Percentiles rank a stretch among this genome's conserved stretches.
Evolutionary conservation across 257 asterid genomes (phyloP).

Genomic region (Plantago major): DNA sequence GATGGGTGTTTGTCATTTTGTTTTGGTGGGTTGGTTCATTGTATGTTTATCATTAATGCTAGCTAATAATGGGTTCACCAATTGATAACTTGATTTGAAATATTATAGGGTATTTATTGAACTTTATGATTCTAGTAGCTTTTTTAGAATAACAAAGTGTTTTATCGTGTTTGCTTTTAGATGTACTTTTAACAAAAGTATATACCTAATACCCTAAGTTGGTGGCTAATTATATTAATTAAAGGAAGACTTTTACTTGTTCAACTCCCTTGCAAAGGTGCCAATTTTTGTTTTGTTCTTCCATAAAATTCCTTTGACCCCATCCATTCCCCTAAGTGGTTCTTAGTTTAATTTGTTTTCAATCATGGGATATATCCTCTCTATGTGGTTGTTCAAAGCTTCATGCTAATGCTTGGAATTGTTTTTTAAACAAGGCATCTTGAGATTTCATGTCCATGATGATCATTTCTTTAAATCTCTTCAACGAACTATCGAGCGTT

Average conservation of each 20-base stretch:
- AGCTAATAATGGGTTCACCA: slow-evolving; percentile 40
- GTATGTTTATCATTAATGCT: slow-evolving; percentile 22
- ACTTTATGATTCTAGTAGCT: slow-evolving; percentile 12
- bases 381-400: too few species aligned
- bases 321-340: slow-evolving; percentile 8
- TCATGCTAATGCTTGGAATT: too few species aligned
- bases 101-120: neutral
- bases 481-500: too few species aligned
- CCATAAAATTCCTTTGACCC: slow-evolving; percentile 33
- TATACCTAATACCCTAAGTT: slow-evolving; percentile 7
- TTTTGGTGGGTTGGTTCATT: slow-evolving; percentile 42
- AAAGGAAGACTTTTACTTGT: slow-evolving; percentile 17
- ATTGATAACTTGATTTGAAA: slow-evolving; percentile 31
- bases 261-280: slow-evolving; percentile 22
- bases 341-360: slow-evolving; percentile 7
- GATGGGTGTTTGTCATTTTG: slow-evolving; percentile 42
- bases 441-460: too few species aligned
- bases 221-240: slow-evolving; percentile 16
- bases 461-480: too few species aligned
- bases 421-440: too few species aligned
- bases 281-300: slow-evolving; percentile 16
- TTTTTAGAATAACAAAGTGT: slow-evolving; percentile 3
- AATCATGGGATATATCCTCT: slow-evolving; percentile 3
- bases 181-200: slow-evolving; percentile 14
- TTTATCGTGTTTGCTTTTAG: slow-evolving; percentile 20